A percentile compares a stretch with the other conserved stretches of the same genome.
These are phyloP conservation scores for Leucogyrophana mollusca DNA, from an alignment of 768 basidiomycete genomes.

Conservation along the genomic window DNA sequence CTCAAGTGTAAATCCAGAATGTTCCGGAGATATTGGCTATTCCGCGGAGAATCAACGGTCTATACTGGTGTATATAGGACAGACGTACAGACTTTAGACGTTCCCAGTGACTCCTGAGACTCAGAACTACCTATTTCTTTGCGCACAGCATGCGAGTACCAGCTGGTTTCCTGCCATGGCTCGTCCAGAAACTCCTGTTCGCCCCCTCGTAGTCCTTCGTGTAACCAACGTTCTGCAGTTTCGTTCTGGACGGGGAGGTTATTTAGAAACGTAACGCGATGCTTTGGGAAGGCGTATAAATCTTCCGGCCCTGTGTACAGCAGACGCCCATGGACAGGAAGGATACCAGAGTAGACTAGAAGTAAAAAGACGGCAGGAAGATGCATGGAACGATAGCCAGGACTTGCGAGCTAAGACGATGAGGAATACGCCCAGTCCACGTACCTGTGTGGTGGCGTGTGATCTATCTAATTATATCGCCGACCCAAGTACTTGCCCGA, in stretches of 20 bases:
- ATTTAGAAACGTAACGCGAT: conserved; percentile 75
- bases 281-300: conserved; percentile 79
- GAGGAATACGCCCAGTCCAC: conserved; percentile 8
- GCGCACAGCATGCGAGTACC: conserved; percentile 37
- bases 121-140: conserved; percentile 65
- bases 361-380: conserved; percentile 12
- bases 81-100: conserved; percentile 37
- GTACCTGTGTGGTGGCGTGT: conserved; percentile 12
- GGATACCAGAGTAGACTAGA: conserved; percentile 15
- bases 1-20: conserved; percentile 56
- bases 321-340: conserved; percentile 28
- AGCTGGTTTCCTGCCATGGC: conserved; percentile 44
- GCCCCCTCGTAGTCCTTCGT: conserved; percentile 69
- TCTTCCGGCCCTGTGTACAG: conserved; percentile 79
- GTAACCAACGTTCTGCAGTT: conserved; percentile 75
- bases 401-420: conserved; percentile 5
- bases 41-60: conserved; percentile 12
- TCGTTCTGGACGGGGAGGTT: conserved; percentile 70
- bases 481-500: conserved; percentile 24
- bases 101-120: conserved; percentile 24
- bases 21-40: conserved; percentile 12
- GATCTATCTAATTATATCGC: conserved; percentile 28
- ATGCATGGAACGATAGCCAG: conserved; percentile 20
- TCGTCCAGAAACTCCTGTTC: conserved; percentile 76
- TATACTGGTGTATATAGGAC: conserved; percentile 17